Percentiles rank a stretch among this genome's conserved stretches.
These are phyloP conservation scores for Penicillium steckii DNA, from an alignment of 495 filamentous ascomycete genomes.

Conservation along the genomic window DNA sequence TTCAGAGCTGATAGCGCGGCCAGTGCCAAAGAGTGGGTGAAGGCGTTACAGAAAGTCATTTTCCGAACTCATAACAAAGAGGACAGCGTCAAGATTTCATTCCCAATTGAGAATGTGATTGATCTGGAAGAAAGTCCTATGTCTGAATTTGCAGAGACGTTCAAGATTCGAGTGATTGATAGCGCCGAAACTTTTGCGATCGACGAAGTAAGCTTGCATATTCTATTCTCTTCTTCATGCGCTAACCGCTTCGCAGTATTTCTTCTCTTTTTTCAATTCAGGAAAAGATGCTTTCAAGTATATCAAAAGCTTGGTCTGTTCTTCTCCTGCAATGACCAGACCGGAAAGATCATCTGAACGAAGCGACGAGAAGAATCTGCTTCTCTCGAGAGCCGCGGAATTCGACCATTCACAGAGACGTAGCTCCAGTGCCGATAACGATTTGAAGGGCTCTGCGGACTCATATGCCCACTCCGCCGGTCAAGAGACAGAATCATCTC, in stretches of 20 bases:
- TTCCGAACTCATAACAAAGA: slow-evolving; percentile 96
- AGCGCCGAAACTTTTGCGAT: slow-evolving; percentile 91
- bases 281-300: slow-evolving; percentile 83
- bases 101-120: slow-evolving; percentile 85
- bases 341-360: slow-evolving; percentile 6
- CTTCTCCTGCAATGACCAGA: slow-evolving; percentile 48
- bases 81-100: slow-evolving; percentile 92
- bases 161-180: slow-evolving; percentile 90
- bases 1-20: slow-evolving; percentile 86
- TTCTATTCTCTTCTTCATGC: not conserved
- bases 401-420: slow-evolving; percentile 31
- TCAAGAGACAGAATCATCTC: slow-evolving; percentile 65
- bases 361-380: not conserved
- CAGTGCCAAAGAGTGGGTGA: slow-evolving; percentile 97
- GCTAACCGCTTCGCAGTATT: slow-evolving; percentile 62
- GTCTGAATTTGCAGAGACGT: slow-evolving; percentile 88
- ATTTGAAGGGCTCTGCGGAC: slow-evolving; percentile 67
- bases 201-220: slow-evolving; percentile 68
- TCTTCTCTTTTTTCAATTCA: slow-evolving; percentile 90
- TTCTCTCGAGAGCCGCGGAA: slow-evolving; percentile 14
- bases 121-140: slow-evolving; percentile 92
- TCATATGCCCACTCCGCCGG: slow-evolving; percentile 75
- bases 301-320: slow-evolving; percentile 71
- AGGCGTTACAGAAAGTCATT: slow-evolving; percentile 88
- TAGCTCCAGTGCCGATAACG: slow-evolving; percentile 58